Base-by-base conservation (phyloP, 495 filamentous ascomycete genomes). In the Pseudoneurospora amorphoporcata region DNA sequence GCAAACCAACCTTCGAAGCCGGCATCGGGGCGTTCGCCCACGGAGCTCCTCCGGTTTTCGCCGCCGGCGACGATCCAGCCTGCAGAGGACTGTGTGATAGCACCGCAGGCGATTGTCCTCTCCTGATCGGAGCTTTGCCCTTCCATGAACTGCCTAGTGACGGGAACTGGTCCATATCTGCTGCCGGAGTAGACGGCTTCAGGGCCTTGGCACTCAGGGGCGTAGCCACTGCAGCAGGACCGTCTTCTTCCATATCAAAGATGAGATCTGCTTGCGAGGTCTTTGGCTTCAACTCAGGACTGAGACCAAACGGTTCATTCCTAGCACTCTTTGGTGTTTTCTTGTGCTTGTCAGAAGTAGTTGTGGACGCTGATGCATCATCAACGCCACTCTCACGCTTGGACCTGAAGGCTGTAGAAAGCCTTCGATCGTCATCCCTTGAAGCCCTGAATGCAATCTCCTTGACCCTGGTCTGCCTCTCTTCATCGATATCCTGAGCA, bases 181-280 rank as follows among this genome's bases (percentile, higher is more conserved):
- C 7, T 3, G 45, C 12, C 19, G 40, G 38, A n/a, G 73, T 70
- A 8, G 32, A 42, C 3, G 69, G 32, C 53, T 73, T 76, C 17
- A 47, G 72, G 12, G 77, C 70, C 37, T 72, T 73, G 6, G 53
- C n/a, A 71, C 4, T 3, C 73, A 68, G 8, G 79, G 77, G 29
- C 81, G 29, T 79, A 38, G 65, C 39, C 9, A 71, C 23, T 0
- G 73, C 69, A 8, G 75, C 72, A 8, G 72, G 3, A 12, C 79
- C 84, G 47, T 93, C 94, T n/a, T 95, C 93, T 72, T 97, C 94
- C 93, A 97, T 97, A 73, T 94, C 90, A 77, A 97, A 97, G 84
- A 97, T 95, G 43, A 97, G 84, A 74, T 97, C 94, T n/a, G 83
- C 82, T 2, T 84, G 81, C 0, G 91, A 93, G 29, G 84, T 85